phyloP scores from a whole-genome alignment of 805 yeast genomes.

The Middelhovenomyces tepae region DNA sequence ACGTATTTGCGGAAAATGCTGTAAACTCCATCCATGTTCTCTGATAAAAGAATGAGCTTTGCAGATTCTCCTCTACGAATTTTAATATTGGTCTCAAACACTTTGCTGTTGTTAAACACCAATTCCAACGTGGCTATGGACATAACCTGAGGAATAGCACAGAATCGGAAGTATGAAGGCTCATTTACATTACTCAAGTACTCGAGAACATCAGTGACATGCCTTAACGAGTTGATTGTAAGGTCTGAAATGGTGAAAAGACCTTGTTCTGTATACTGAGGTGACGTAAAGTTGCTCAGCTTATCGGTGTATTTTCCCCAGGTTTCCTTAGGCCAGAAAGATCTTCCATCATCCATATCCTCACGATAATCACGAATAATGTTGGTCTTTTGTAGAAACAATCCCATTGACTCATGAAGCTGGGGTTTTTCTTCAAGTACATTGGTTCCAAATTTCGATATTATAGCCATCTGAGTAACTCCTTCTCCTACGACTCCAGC shows the following conservation, averaged over 20 bases:
- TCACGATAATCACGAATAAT: slow-evolving; percentile 92
- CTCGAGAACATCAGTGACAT: slow-evolving; percentile 65
- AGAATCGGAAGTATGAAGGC: slow-evolving; percentile 77
- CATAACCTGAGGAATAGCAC: slow-evolving; percentile 99
- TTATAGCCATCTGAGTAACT: slow-evolving; percentile 68
- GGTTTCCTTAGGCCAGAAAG: slow-evolving; percentile 93
- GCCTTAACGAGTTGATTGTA: slow-evolving; percentile 68
- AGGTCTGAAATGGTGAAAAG: slow-evolving; percentile 72
- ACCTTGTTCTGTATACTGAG: slow-evolving; percentile 45
- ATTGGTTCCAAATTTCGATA: slow-evolving; percentile 60
- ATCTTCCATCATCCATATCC: slow-evolving; percentile 83
- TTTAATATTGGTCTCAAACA: slow-evolving; percentile 67
- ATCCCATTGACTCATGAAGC: slow-evolving; percentile 81
- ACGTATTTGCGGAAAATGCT: slow-evolving; percentile 68
- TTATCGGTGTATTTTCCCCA: slow-evolving; percentile 72
- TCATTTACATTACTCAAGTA: slow-evolving; percentile 73
- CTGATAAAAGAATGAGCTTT: slow-evolving; percentile 59
- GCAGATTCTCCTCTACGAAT: slow-evolving; percentile 86
- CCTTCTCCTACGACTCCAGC: slow-evolving; percentile 99
- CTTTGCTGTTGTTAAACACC: slow-evolving; percentile 70
- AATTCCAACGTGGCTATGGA: slow-evolving; percentile 90
- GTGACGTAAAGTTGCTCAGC: slow-evolving; percentile 49
- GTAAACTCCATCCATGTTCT: slow-evolving; percentile 68
- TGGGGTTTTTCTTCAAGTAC: slow-evolving; percentile 44
- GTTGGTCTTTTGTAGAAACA: slow-evolving; percentile 90